Evolutionary conservation across 805 yeast species (phyloP).

Genomic region (Alloascoidea hylecoeti): DNA sequence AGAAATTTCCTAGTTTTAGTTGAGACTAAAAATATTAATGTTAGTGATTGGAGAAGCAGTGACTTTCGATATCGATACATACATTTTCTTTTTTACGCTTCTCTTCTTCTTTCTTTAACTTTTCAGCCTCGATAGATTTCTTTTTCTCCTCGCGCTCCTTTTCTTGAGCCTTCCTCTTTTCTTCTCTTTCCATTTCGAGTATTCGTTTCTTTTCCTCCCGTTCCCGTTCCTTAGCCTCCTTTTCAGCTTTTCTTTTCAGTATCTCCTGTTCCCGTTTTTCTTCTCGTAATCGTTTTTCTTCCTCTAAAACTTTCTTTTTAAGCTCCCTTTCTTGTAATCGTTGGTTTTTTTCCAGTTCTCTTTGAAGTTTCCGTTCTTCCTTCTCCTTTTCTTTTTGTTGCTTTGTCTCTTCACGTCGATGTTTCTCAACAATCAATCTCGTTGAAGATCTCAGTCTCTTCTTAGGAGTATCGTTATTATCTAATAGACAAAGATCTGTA

Average conservation of each 20-base stretch:
- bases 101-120: slow-evolving; percentile 1
- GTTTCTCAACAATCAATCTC: neutral
- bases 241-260: slow-evolving; percentile 8
- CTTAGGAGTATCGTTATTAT: no score
- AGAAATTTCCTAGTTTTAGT: slow-evolving; percentile 7
- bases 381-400: slow-evolving; percentile 12
- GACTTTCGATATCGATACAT: slow-evolving; percentile 15
- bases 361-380: slow-evolving; percentile 10
- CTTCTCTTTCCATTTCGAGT: slow-evolving; percentile 7
- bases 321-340: slow-evolving; percentile 5
- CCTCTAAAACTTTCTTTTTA: slow-evolving; percentile 7
- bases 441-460: neutral
- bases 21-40: slow-evolving; percentile 1
- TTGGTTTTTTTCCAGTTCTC: slow-evolving; percentile 7
- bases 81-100: slow-evolving; percentile 5
- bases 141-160: slow-evolving; percentile 8
- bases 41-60: slow-evolving; percentile 14
- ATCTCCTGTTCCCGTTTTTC: slow-evolving; percentile 9
- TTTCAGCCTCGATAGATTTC: slow-evolving; percentile 8
- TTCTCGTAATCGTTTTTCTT: slow-evolving; percentile 10
- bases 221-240: slow-evolving; percentile 9
- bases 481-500: no score
- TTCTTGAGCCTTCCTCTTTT: slow-evolving; percentile 8
- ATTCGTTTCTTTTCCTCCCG: slow-evolving; percentile 7
- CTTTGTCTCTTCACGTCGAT: slow-evolving; percentile 9